Evolutionary conservation across 1,284 basidiomycete species (phyloP).

Genomic region (Ustilago bromivora): DNA sequence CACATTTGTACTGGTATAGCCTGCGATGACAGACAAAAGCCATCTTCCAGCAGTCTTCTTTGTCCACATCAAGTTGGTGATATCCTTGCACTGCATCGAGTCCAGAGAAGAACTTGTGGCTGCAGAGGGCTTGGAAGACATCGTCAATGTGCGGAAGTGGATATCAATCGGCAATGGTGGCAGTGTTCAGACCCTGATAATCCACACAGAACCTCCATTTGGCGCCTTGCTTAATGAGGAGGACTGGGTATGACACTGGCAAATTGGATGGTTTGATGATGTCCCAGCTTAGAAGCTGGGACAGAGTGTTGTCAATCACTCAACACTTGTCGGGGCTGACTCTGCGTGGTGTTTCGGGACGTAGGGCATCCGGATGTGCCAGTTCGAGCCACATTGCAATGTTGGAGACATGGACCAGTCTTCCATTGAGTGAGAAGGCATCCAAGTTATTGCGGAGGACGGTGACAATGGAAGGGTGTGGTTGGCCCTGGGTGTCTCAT

Average conservation of each 20-base stretch:
- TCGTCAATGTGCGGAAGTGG: neutral
- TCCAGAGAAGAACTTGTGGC: neutral
- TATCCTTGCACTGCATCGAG: neutral
- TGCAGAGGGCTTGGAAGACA: neutral
- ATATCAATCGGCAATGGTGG: neutral
- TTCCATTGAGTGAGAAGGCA: neutral
- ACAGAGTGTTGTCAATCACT: neutral
- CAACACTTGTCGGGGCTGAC: neutral
- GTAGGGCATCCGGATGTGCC: neutral
- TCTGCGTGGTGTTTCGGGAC: neutral
- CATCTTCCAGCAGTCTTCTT: neutral
- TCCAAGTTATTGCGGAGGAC: neutral
- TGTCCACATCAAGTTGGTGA: neutral
- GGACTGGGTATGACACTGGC: neutral
- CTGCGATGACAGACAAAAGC: neutral
- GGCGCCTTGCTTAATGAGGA: neutral
- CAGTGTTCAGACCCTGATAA: neutral
- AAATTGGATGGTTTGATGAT: neutral
- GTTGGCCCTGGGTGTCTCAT: neutral
- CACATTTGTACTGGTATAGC: neutral
- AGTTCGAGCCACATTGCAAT: neutral
- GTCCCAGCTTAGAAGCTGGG: conserved; percentile 1
- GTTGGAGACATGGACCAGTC: neutral
- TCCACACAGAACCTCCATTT: conserved; percentile 5
- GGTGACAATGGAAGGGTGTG: neutral